A percentile compares a stretch with the other conserved stretches of the same genome.
These are phyloP conservation scores for Aegilops umbellulata DNA, from an alignment of 176 grass and related monocot genomes.

Conservation along the genomic window DNA sequence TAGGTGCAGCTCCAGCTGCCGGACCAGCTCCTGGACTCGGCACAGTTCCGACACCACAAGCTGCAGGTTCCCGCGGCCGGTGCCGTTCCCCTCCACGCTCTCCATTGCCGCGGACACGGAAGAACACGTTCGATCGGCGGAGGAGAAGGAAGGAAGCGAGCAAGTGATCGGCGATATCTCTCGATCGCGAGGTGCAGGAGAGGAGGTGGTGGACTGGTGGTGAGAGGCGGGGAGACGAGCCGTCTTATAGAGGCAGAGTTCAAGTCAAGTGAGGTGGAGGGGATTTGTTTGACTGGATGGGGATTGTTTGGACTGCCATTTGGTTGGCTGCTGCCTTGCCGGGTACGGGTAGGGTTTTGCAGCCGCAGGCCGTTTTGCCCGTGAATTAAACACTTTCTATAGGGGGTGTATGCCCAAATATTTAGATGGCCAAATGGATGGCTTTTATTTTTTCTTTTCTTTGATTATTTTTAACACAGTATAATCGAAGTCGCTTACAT, in stretches of 20 bases:
- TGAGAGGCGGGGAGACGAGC: neutral
- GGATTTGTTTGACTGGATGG: constrained; percentile 35
- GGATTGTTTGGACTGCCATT: neutral
- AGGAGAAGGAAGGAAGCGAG: neutral
- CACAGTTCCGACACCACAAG: constrained; percentile 49
- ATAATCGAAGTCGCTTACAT: no score
- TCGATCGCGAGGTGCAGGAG: neutral
- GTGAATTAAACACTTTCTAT: neutral
- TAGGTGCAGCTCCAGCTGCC: constrained; percentile 49
- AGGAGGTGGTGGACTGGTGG: neutral
- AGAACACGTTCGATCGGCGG: neutral
- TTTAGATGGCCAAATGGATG: neutral
- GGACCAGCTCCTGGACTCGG: constrained; percentile 43
- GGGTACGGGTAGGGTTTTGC: constrained; percentile 30
- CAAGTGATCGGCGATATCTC: neutral
- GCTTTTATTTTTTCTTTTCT: no score
- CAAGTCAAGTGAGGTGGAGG: constrained; percentile 12
- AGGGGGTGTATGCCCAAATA: neutral
- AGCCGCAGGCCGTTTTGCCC: neutral
- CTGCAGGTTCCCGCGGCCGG: constrained; percentile 1
- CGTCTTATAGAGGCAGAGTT: constrained; percentile 21
- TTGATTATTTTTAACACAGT: no score
- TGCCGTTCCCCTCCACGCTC: neutral
- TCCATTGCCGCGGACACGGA: constrained; percentile 34
- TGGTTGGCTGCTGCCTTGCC: constrained; percentile 24